Conservation (phyloP, 2,329 filamentous ascomycete species). For the Aspergillus sclerotialis region DNA sequence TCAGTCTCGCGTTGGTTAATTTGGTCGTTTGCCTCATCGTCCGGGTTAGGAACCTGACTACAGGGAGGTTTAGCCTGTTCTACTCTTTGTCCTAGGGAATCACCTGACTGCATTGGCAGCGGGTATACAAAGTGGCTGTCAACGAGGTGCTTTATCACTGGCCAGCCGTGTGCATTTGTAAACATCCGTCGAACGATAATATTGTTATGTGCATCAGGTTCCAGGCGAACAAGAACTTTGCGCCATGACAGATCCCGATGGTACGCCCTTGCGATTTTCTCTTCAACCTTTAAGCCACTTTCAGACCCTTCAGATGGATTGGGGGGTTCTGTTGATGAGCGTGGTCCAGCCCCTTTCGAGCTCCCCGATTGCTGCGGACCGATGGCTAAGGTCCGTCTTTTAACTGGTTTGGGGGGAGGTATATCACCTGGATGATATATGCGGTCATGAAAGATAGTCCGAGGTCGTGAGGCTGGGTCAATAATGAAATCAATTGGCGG, state of each 20-base stretch:
- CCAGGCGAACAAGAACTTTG: slow-evolving; percentile 89
- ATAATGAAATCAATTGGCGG: slow-evolving; percentile 75
- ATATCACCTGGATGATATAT: slow-evolving; percentile 93
- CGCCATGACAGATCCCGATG: slow-evolving; percentile 89
- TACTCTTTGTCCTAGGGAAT: slow-evolving; percentile 58
- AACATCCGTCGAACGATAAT: slow-evolving; percentile 96
- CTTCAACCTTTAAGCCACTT: slow-evolving; percentile 75
- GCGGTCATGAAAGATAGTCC: slow-evolving; percentile 94
- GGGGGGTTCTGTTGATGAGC: slow-evolving; percentile 6
- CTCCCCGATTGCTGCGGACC: slow-evolving; percentile 13
- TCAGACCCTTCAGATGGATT: slow-evolving; percentile 12
- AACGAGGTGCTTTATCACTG: slow-evolving; percentile 87
- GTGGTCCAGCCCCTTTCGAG: slow-evolving; percentile 8
- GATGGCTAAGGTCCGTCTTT: slow-evolving; percentile 34
- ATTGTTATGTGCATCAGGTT: slow-evolving; percentile 98
- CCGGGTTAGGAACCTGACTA: too few species aligned
- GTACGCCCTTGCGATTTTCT: slow-evolving; percentile 95
- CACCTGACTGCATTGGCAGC: slow-evolving; percentile 56
- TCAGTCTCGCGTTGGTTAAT: too few species aligned
- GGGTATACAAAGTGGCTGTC: slow-evolving; percentile 89
- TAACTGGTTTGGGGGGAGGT: slow-evolving; percentile 60
- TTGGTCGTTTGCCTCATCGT: too few species aligned
- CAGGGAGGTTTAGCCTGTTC: too few species aligned
- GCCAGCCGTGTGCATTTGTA: slow-evolving; percentile 95
- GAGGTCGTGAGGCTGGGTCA: slow-evolving; percentile 71